Evolutionary conservation across 179 eudicot species (phyloP).

Genomic region (Camellia oleifera): DNA sequence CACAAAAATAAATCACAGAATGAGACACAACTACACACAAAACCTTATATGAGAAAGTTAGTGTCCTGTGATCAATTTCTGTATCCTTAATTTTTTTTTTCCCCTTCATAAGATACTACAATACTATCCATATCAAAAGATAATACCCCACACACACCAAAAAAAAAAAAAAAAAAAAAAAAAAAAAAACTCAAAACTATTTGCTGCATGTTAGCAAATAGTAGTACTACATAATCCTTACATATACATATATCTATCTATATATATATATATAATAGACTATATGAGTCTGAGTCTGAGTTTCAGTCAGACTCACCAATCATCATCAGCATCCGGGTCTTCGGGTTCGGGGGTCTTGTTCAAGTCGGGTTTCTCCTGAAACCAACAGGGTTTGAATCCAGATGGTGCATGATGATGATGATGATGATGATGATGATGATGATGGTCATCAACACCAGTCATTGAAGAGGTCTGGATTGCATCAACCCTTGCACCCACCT

Average conservation of each 20-base stretch:
- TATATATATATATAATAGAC: background rate
- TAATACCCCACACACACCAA: background rate
- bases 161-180: background rate
- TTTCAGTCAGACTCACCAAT: constrained; percentile 9
- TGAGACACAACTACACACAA: too few species aligned
- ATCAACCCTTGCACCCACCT: constrained; percentile 79
- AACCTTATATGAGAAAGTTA: too few species aligned
- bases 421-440: background rate
- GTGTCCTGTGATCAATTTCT: too few species aligned
- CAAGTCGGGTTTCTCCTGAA: constrained; percentile 62
- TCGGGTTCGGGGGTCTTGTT: constrained; percentile 74
- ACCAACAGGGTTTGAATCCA: constrained; percentile 38
- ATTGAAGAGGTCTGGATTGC: constrained; percentile 38
- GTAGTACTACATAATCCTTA: background rate
- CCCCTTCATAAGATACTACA: background rate
- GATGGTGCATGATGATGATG: background rate
- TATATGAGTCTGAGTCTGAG: too few species aligned
- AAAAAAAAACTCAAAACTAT: background rate
- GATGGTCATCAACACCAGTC: too few species aligned
- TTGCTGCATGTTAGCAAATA: constrained; percentile 3
- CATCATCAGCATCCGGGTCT: constrained; percentile 40
- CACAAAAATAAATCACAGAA: too few species aligned
- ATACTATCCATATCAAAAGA: background rate
- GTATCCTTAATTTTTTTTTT: too few species aligned
- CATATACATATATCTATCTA: background rate